These are phyloP conservation scores for Pichiaceae sp. DNA, from an alignment of 1,139 yeast species.

Conservation along the genomic window DNA sequence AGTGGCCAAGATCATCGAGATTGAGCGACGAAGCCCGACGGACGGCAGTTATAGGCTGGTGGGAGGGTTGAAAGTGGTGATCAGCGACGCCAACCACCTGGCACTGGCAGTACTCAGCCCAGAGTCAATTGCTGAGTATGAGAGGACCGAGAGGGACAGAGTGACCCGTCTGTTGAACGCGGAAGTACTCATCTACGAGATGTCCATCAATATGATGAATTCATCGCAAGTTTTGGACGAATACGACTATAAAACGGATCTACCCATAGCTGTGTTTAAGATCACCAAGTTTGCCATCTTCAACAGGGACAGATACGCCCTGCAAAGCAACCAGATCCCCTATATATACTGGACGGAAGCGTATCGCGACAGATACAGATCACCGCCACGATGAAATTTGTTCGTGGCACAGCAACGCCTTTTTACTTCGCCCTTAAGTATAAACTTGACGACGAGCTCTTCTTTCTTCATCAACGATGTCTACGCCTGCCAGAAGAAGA, in stretches of 20 bases:
- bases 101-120: constrained; percentile 8
- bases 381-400: no score
- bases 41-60: constrained; percentile 2
- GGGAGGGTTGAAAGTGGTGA: constrained; percentile 6
- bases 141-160: constrained; percentile 10
- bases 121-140: constrained; percentile 9
- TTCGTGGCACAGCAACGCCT: no score
- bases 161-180: constrained; percentile 10
- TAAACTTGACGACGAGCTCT: no score
- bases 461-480: no score
- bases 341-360: no score
- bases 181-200: constrained; percentile 8
- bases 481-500: constrained; percentile 96
- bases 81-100: constrained; percentile 12
- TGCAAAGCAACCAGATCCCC: no score
- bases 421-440: no score
- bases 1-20: constrained; percentile 2
- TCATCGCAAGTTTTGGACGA: neutral
- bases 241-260: no score
- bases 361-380: no score
- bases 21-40: neutral
- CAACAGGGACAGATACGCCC: no score
- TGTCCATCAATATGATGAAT: constrained; percentile 5
- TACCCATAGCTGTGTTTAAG: no score
- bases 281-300: no score